A percentile compares a stretch with the other conserved stretches of the same genome.
Conservation (phyloP, 2,329 filamentous ascomycete species). For the Apiospora saccharicola region DNA sequence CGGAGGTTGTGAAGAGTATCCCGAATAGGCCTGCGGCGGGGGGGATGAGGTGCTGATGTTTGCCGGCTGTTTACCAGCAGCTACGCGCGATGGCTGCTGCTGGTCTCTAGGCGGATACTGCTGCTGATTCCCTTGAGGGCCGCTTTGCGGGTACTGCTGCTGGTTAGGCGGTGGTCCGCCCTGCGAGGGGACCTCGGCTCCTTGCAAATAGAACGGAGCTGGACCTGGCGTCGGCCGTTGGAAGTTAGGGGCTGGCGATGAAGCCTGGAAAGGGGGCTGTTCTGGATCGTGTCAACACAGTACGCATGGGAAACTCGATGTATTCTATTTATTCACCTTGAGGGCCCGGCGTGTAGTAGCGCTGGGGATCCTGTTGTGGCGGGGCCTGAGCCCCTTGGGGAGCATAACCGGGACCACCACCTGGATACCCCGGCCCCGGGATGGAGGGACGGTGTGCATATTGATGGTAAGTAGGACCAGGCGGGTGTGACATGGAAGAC, state of each 20-base stretch:
- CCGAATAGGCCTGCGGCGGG: slow-evolving; percentile 55
- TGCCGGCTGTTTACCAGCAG: slow-evolving; percentile 56
- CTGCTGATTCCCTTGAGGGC: slow-evolving; percentile 38
- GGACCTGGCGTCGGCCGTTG: slow-evolving; percentile 60
- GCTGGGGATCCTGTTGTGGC: slow-evolving; percentile 65
- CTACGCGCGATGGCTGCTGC: slow-evolving; percentile 53
- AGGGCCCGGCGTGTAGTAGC: slow-evolving; percentile 72
- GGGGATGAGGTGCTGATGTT: slow-evolving; percentile 61
- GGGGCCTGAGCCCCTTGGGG: slow-evolving; percentile 53
- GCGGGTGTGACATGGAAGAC: slow-evolving; percentile 94
- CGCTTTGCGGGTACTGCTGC: slow-evolving; percentile 40
- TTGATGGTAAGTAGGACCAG: slow-evolving; percentile 78
- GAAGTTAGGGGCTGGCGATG: slow-evolving; percentile 62
- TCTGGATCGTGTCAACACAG: slow-evolving; percentile 43
- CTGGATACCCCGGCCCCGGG: slow-evolving; percentile 43
- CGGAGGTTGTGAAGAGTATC: slow-evolving; percentile 46
- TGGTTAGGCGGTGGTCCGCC: slow-evolving; percentile 35
- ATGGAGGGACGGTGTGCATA: slow-evolving; percentile 62
- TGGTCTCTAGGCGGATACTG: slow-evolving; percentile 41
- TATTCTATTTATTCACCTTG: slow-evolving; percentile 44
- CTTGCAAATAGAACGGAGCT: slow-evolving; percentile 72
- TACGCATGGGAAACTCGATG: slow-evolving; percentile 46
- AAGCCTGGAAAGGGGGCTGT: slow-evolving; percentile 52
- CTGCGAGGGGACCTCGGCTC: slow-evolving; percentile 59
- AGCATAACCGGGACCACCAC: slow-evolving; percentile 45